A percentile compares a stretch with the other conserved stretches of the same genome.
These are phyloP conservation scores for Misopates orontium DNA, from an alignment of 257 asterid genomes.

Conservation along the genomic window DNA sequence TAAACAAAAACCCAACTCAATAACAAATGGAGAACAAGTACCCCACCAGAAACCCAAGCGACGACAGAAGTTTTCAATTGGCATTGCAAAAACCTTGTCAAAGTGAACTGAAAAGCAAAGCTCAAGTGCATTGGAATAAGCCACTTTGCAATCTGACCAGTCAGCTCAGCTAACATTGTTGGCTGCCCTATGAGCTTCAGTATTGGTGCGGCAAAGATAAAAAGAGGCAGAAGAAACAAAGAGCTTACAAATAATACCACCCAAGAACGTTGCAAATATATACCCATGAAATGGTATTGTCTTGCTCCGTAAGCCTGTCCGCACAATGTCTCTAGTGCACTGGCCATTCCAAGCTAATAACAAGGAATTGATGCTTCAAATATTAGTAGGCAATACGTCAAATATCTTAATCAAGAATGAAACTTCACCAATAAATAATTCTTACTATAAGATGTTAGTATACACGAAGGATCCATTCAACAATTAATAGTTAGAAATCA, in stretches of 20 bases:
- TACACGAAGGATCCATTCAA: not conserved
- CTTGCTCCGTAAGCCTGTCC: conserved; percentile 67
- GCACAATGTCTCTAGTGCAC: conserved; percentile 64
- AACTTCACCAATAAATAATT: not conserved
- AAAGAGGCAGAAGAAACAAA: conserved; percentile 46
- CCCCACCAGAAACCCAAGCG: conserved; percentile 49
- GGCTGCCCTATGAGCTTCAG: conserved; percentile 50
- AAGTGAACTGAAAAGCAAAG: conserved; percentile 52
- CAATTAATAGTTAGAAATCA: not conserved
- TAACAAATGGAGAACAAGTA: conserved; percentile 41
- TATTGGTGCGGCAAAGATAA: conserved; percentile 44
- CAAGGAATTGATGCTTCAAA: conserved; percentile 23
- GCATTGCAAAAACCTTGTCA: conserved; percentile 65
- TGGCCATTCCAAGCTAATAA: conserved; percentile 65
- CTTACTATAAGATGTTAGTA: not conserved
- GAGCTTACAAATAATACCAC: conserved; percentile 51
- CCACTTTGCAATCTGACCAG: conserved; percentile 58
- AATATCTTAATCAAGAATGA: conserved; percentile 3
- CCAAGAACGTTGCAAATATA: conserved; percentile 61
- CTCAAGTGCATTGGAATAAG: conserved; percentile 67
- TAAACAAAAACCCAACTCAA: conserved; percentile 52
- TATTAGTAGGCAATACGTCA: not conserved
- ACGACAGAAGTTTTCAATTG: conserved; percentile 51
- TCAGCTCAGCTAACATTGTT: conserved; percentile 40
- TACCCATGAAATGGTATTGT: conserved; percentile 49